A percentile compares a stretch with the other conserved stretches of the same genome.
Conservation (phyloP, 2,329 filamentous ascomycete genomes). For the Stachybotrys chlorohalonatus region DNA sequence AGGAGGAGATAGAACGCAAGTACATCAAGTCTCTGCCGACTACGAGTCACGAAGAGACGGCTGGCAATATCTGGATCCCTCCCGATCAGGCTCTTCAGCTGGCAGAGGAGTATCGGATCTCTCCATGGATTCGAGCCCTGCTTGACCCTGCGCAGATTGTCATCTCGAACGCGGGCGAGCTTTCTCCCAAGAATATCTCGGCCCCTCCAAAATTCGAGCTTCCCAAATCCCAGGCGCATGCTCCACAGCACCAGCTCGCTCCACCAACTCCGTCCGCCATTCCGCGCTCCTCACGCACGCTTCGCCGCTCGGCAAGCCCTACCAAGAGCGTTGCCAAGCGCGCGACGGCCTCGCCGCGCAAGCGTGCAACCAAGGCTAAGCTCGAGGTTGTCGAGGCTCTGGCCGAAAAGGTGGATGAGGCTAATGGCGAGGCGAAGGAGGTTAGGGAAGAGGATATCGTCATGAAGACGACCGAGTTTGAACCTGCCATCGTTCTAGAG, state of each 20-base stretch:
- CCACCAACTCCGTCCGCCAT: conserved; percentile 40
- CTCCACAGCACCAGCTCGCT: conserved; percentile 25
- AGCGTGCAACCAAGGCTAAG: conserved; percentile 39
- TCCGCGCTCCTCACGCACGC: conserved; percentile 34
- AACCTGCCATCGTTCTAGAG: conserved; percentile 38
- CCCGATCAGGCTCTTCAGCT: conserved; percentile 72
- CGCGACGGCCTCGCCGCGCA: conserved; percentile 42
- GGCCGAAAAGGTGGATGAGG: conserved; percentile 15
- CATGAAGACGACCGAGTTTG: conserved; percentile 40
- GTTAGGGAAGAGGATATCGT: conserved; percentile 22
- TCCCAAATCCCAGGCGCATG: conserved; percentile 23
- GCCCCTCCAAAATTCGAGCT: conserved; percentile 74
- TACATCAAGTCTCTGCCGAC: conserved; percentile 77
- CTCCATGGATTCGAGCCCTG: conserved; percentile 83
- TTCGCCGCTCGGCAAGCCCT: conserved; percentile 48
- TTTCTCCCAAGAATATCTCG: conserved; percentile 65
- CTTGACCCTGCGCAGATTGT: conserved; percentile 78
- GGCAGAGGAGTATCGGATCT: conserved; percentile 79
- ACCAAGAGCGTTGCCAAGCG: conserved; percentile 37
- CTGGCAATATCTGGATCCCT: conserved; percentile 93
- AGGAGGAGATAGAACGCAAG: conserved; percentile 68
- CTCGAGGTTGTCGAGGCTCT: conserved; percentile 25
- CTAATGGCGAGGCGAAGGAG: conserved; percentile 20
- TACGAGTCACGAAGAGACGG: conserved; percentile 84
- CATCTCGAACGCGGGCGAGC: conserved; percentile 48